Base-by-base conservation (phyloP, 2,329 filamentous ascomycete genomes). In the Fusarium verticillioides region DNA sequence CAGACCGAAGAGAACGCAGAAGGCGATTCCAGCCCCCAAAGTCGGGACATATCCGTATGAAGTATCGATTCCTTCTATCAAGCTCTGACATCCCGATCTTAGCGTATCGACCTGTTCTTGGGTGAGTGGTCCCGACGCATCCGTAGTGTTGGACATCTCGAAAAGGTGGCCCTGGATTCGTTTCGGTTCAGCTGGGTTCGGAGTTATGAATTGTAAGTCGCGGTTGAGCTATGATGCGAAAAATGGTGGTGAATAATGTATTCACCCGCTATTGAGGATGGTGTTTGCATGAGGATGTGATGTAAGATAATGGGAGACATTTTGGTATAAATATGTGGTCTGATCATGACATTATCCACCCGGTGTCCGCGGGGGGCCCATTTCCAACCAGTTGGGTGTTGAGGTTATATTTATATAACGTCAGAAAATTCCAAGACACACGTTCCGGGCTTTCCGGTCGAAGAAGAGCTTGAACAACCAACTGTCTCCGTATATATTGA, bases 151-250 rank as follows among this genome's bases (percentile, higher is more conserved):
- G n/a, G 30, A 4, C 47, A 50, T 50, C 2, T 34, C 16, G n/a
- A 50, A 50, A 23, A 15, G 2, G 0, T 15, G 5, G 16, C 11
- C 23, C n/a, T 5, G 16, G 0, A 2, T 7, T 23, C 6, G n/a
- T 10, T 23, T 23, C 2, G 16, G 4, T 34, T 4, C 4, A 5
- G 8, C 2, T 34, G 0, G 30, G 5, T 13, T 23, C 5, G 46
- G 9, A 3, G 0, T 7, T 30, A 9, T 30, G 28, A 7, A 30
- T 30, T 30, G 7, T 9, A 19, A 23, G 30, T 23, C 8, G 15
- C 7, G 28, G 8, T 9, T 2, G 9, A 50, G 3, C 3, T 5
- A 23, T 2, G 7, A 2, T 13, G 10, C 7, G 3, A 32, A 4
- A 3, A 32, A 18, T n/a, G 3, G 0, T 11, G 0, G 9, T 9